A percentile compares a stretch with the other conserved stretches of the same genome.
phyloP scores from a whole-genome alignment of 2,329 filamentous ascomycete species.

The Chaetomium sp. region DNA sequence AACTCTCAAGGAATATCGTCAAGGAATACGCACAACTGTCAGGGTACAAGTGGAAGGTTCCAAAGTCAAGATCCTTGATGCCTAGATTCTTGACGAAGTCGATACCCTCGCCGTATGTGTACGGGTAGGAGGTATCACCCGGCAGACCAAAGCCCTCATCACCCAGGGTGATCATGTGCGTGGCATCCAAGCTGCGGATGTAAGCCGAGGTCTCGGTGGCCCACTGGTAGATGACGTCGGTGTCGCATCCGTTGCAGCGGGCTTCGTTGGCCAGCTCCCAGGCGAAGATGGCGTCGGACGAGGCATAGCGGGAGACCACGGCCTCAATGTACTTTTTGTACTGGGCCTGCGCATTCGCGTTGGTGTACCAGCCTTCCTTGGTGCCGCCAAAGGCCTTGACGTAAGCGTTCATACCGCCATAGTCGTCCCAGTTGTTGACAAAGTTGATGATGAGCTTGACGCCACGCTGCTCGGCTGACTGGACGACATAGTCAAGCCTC shows the following conservation, averaged over 20 bases:
- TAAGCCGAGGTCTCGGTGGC: constrained; percentile 49
- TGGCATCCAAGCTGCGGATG: constrained; percentile 54
- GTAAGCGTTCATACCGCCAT: constrained; percentile 57
- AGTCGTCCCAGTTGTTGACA: constrained; percentile 65
- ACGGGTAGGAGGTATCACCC: constrained; percentile 22
- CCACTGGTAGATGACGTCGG: constrained; percentile 53
- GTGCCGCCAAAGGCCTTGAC: constrained; percentile 46
- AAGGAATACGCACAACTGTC: constrained; percentile 25
- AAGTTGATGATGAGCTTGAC: constrained; percentile 60
- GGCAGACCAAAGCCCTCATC: constrained; percentile 41
- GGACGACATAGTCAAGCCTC: constrained; percentile 58
- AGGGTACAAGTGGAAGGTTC: constrained; percentile 35
- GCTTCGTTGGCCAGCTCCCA: constrained; percentile 52
- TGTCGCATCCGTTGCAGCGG: constrained; percentile 53
- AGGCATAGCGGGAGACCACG: constrained; percentile 40
- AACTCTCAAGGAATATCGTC: not conserved
- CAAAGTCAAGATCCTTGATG: constrained; percentile 40
- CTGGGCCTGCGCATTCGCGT: constrained; percentile 40
- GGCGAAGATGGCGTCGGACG: constrained; percentile 42
- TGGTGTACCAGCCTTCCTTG: constrained; percentile 49
- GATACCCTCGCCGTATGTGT: constrained; percentile 22
- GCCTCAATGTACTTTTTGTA: constrained; percentile 44
- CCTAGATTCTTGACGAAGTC: constrained; percentile 33
- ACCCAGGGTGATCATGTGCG: constrained; percentile 57
- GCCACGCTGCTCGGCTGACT: constrained; percentile 50